Evolutionary conservation across 352 stramenopile genomes (phyloP), one percentile per base, ranked within the genome.

Genomic region (Aphanomyces astaci): DNA sequence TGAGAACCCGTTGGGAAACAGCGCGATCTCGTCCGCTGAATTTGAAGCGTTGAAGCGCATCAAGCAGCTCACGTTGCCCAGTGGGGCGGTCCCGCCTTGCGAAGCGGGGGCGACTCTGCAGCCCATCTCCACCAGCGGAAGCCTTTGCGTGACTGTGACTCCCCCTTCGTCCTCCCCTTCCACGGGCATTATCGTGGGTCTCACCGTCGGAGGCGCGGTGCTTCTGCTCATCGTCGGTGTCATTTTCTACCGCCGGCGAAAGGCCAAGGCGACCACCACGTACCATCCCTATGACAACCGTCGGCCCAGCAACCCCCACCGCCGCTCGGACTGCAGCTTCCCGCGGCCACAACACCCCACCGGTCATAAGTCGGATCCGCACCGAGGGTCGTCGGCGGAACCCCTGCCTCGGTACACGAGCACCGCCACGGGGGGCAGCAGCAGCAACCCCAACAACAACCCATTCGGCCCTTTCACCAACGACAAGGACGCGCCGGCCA

Each of bases 111-210:
- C 51, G 51, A 59, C 51, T 17, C 15, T 59, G 13, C 15, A 59
- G 4, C 7, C 51, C 25, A n/a, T 59, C 27, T 15, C 7, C 7
- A 32, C 7, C 25, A 39, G 4, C 13, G 13, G 24, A 10, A 62
- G 28, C 33, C 28, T 68, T 27, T 68, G 62, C 48, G 62, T 68
- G 3, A 5, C n/a, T 17, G 62, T 22, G 11, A 17, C 32, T 10
- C 19, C 51, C 11, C 30, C 60, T 2, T 59, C 62, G 0, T 24
- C 32, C 3, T 68, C 62, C 1, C 59, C 62, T 1, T 56, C 39
- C 4, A 68, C 40, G 11, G 62, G 62, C 10, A 31, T 68, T 31
- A 68, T 68, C 32, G 51, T 68, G 10, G 62, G 62, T n/a, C n/a
- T 68, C 39, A 17, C 33, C 39, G 62, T 59, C 2, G 62, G 62